These are phyloP conservation scores for Pyricularia pennisetigena DNA, from an alignment of 2,329 filamentous ascomycete species.

Conservation along the genomic window DNA sequence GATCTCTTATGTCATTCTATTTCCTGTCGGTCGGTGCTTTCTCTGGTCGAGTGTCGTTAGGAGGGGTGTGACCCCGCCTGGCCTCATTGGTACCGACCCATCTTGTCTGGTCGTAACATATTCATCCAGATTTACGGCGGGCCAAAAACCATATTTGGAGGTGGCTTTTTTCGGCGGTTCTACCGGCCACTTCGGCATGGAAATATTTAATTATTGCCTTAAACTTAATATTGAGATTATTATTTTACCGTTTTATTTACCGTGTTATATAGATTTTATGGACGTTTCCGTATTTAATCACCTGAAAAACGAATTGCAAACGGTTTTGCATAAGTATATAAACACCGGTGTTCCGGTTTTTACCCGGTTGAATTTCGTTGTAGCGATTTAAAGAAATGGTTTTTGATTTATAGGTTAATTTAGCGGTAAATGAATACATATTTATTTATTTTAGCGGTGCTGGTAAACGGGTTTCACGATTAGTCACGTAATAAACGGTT, in stretches of 20 bases:
- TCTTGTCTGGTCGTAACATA: too few species aligned
- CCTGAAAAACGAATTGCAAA: not conserved
- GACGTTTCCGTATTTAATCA: not conserved
- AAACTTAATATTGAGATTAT: not conserved
- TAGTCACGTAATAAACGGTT: too few species aligned
- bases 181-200: not conserved
- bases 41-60: too few species aligned
- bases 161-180: not conserved
- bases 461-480: not conserved
- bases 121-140: not conserved
- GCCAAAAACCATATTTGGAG: not conserved
- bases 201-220: not conserved
- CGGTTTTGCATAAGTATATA: not conserved
- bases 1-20: too few species aligned
- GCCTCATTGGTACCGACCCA: too few species aligned
- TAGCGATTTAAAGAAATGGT: not conserved
- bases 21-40: too few species aligned
- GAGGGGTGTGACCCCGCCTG: too few species aligned
- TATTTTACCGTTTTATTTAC: not conserved
- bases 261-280: not conserved
- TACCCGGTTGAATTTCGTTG: not conserved
- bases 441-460: not conserved
- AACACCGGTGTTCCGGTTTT: not conserved
- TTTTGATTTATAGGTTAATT: not conserved
- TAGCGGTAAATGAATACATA: not conserved